Base-by-base conservation (phyloP, 163 green algal genomes). In the Coccomyxa subellipsoidea region DNA sequence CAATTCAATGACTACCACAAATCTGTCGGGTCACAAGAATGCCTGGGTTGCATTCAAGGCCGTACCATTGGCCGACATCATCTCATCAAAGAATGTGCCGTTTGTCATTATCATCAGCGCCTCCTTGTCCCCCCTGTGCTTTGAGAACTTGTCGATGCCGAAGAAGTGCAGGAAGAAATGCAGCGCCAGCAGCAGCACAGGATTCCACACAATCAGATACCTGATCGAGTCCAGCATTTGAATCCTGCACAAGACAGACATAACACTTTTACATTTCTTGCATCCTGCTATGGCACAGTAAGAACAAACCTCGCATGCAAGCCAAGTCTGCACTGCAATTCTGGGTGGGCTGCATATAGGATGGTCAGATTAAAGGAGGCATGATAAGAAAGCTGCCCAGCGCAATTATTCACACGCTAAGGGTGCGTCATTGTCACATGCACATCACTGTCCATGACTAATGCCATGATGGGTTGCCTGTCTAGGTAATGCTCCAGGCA, bases 161-260 rank as follows among this genome's bases (percentile, higher is more conserved):
- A 84, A 54, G 66, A 84, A 77, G 76, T 91, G 79, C 66, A 94
- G 83, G 29, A 86, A 54, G 82, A 91, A 89, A 76, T 94, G 90
- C 7, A 94, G 77, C 0, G 32, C 80, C 9, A 93, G 83, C 35
- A 98, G 90, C 70, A 98, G 94, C 47, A 98, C 69, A 0, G 95
- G 95, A 83, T 96, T 96, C 93, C 94, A 98, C 3, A 97, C 93
- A 1, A 98, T 90, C 78, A 97, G 82, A 83, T 97, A 97, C 8
- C 94, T 89, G 59, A 83, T 27, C 31, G 87, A 87, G 82, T 97
- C 94, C 80, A 96, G 87, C 91, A 97, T 94, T 54, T 95, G 91
- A 15, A 92, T 92, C 93, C 92, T 95, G 86, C 81, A 82, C 8
- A 36, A 82, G 6, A 27, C 4, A 69, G 1, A 36, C 25, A 10